Percentiles rank a stretch among this genome's conserved stretches.
These are phyloP conservation scores for Calonectria ilicicola DNA, from an alignment of 2,329 filamentous ascomycete species.

Conservation along the genomic window DNA sequence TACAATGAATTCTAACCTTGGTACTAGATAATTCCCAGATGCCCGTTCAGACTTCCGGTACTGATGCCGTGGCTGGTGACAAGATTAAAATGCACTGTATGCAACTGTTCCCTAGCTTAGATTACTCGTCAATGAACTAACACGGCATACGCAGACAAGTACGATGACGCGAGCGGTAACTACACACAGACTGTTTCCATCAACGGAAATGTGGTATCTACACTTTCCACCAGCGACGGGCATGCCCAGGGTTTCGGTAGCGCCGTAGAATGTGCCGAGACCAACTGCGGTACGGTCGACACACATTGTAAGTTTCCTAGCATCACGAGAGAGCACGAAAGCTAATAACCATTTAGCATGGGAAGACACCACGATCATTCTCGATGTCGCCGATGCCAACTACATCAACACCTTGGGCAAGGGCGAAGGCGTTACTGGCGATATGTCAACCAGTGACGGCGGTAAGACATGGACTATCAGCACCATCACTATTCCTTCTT, in stretches of 20 bases:
- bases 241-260: constrained; percentile 57
- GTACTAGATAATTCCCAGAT: constrained; percentile 26
- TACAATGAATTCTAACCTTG: not conserved
- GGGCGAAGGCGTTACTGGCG: not conserved
- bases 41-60: constrained; percentile 26
- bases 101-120: rapidly evolving
- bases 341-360: not conserved
- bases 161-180: constrained; percentile 24
- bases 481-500: constrained; percentile 14
- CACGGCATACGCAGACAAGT: constrained; percentile 28
- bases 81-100: constrained; percentile 37
- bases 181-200: constrained; percentile 35
- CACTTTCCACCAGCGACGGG: constrained; percentile 57
- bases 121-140: rapidly evolving
- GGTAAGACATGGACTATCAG: constrained; percentile 14
- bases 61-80: constrained; percentile 27
- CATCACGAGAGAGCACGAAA: too few relatives aligned
- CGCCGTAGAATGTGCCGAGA: constrained; percentile 73
- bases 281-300: constrained; percentile 74
- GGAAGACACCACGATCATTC: constrained; percentile 28
- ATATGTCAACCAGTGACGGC: constrained; percentile 1
- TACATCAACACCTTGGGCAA: constrained; percentile 25
- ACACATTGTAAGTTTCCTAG: constrained; percentile 30
- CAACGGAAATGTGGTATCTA: constrained; percentile 48
- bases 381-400: constrained; percentile 29